phyloP scores from a whole-genome alignment of 1,139 yeast genomes.

The Chernovozyma sophiae-reginae region DNA sequence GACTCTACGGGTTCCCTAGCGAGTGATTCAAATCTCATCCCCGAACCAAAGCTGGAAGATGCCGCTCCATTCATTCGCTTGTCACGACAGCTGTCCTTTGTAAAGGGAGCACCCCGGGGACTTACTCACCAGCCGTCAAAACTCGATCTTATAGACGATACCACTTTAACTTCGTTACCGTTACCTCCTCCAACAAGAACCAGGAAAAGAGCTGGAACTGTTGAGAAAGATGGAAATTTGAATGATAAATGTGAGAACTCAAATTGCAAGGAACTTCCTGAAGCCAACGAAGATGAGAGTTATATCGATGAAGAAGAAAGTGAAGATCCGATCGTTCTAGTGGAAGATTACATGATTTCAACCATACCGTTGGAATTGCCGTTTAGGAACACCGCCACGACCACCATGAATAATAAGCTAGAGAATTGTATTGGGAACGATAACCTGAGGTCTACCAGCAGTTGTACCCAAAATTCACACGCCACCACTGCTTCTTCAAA shows the following conservation, averaged over 20 bases:
- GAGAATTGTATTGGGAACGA: not conserved
- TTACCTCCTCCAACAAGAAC: slow-evolving; percentile 50
- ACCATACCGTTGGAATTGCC: not conserved
- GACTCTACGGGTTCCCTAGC: too few species aligned
- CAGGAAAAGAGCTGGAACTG: slow-evolving; percentile 10
- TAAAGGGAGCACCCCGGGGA: slow-evolving; percentile 2
- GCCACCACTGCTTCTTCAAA: not conserved
- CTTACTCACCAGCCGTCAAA: slow-evolving; percentile 37
- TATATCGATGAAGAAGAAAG: slow-evolving; percentile 25
- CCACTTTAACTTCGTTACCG: slow-evolving; percentile 63
- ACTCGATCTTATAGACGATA: slow-evolving; percentile 59
- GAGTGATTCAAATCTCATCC: not conserved
- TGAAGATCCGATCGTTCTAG: slow-evolving; percentile 47
- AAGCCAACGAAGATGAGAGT: slow-evolving; percentile 6
- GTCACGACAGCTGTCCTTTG: slow-evolving; percentile 1
- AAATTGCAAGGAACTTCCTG: not conserved
- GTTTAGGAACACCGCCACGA: not conserved
- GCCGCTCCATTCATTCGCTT: not conserved
- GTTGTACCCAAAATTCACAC: not conserved
- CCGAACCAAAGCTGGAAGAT: not conserved
- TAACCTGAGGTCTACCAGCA: not conserved
- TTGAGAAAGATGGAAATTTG: not conserved
- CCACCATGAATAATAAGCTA: not conserved
- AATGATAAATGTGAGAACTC: slow-evolving; percentile 1
- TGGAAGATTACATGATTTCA: slow-evolving; percentile 44